Evolutionary conservation across 257 asterid species (phyloP), one percentile per base, ranked within the genome.

Genomic region (Leptodermis oblonga): DNA sequence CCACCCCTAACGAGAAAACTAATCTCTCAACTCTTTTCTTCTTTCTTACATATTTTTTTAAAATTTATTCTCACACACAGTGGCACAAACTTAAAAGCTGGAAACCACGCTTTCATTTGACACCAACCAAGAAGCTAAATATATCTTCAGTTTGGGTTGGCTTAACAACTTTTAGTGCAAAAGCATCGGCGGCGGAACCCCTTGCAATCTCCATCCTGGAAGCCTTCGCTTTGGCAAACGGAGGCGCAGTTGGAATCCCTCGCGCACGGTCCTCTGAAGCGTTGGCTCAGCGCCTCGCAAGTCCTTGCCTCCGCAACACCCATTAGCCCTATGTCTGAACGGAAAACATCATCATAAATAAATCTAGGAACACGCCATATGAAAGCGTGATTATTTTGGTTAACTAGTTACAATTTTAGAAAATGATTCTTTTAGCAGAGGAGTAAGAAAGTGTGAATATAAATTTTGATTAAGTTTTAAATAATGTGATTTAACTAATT

Each of bases 151-250:
- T 42, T 42, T 46, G 0, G n/a, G n/a, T n/a, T n/a, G n/a, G n/a
- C 20, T 84, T 34, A 80, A 41, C 95, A 88, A 48, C 73, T 88
- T 49, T 73, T 86, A 8, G 85, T 78, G 86, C 92, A 88, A 65
- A 68, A 88, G 69, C 96, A 88, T 0, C 93, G 86, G 78, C 89
- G 91, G 67, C 89, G 92, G 71, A 88, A 83, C 69, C 96, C 96
- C 7, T 87, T 70, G 88, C 96, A 88, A 70, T 70, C 86, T 70
- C 96, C 96, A 55, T 87, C 80, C 43, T 58, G 81, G 62, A 84
- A 88, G 70, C 96, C 92, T 84, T 86, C 92, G 0, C 90, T 81
- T 71, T 77, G 77, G 73, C 96, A 88, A 41, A 86, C 88, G 59
- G 81, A 51, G 39, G 77, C 85, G 55, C 96, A 88, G 68, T 88